These are phyloP conservation scores for Maudiozyma bulderi DNA, from an alignment of 805 yeast species.

Conservation along the genomic window DNA sequence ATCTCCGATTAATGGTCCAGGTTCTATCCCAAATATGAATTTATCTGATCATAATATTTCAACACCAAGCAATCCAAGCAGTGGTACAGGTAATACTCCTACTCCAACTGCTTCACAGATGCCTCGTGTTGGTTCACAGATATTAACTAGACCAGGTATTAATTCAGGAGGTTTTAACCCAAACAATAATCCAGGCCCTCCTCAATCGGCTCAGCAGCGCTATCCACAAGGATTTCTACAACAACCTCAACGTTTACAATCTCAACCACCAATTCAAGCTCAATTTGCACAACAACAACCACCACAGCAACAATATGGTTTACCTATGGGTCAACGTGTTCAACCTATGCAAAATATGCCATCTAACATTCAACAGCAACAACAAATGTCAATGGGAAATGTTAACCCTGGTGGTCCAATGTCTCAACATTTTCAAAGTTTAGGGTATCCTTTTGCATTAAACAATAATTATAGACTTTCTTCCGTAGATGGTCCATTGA, in stretches of 20 bases:
- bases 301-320: background rate
- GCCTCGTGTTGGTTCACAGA: background rate
- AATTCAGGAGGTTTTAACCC: background rate
- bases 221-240: background rate
- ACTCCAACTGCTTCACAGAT: background rate
- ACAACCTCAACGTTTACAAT: background rate
- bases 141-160: background rate
- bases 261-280: background rate
- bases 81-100: background rate
- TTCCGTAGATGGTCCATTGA: slow-evolving; percentile 1
- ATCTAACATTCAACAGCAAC: background rate
- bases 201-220: background rate
- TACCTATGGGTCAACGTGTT: background rate
- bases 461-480: slow-evolving; percentile 1
- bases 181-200: background rate
- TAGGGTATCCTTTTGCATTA: slow-evolving; percentile 5
- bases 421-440: background rate
- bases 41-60: background rate
- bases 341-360: background rate
- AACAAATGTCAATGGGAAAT: background rate
- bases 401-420: background rate
- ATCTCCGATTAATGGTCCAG: slow-evolving; percentile 12
- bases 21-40: slow-evolving; percentile 4
- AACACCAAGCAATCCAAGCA: background rate
- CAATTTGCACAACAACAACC: background rate